phyloP scores from a whole-genome alignment of 106 monocot species.

The Dendrobium chrysotoxum region DNA sequence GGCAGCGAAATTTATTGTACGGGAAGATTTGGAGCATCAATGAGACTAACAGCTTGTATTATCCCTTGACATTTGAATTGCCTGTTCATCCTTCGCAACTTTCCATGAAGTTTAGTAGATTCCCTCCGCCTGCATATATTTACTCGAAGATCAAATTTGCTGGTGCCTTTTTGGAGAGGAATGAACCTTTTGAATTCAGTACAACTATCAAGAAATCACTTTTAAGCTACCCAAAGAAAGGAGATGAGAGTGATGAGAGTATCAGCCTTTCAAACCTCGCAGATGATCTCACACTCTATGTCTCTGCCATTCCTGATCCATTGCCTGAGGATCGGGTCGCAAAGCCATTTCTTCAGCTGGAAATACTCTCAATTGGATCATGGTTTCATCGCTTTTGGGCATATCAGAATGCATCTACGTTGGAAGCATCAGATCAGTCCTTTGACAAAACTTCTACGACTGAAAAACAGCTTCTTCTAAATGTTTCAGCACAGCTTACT shows the following conservation, averaged over 20 bases:
- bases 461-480: conserved; percentile 33
- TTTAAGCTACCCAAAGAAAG: conserved; percentile 46
- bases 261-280: conserved; percentile 32
- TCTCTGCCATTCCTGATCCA: conserved; percentile 22
- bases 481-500: conserved; percentile 46
- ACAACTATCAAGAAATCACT: conserved; percentile 45
- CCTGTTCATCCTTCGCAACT: conserved; percentile 25
- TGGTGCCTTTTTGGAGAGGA: conserved; percentile 41
- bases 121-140: conserved; percentile 24
- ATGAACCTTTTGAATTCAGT: conserved; percentile 48
- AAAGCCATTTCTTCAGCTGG: conserved; percentile 25
- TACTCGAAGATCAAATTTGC: conserved; percentile 52
- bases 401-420: background rate
- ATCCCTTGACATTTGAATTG: conserved; percentile 47
- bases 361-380: conserved; percentile 41
- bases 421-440: background rate
- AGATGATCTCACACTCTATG: conserved; percentile 44
- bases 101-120: conserved; percentile 13
- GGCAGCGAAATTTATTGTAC: conserved; percentile 22
- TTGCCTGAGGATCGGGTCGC: conserved; percentile 10
- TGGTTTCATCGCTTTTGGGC: conserved; percentile 24
- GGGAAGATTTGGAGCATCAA: conserved; percentile 41
- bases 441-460: conserved; percentile 15
- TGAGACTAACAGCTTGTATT: background rate
- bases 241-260: conserved; percentile 23